Percentiles rank a stretch among this genome's conserved stretches.
Conservation (phyloP, 805 yeast species). For the Cyberlindnera euphorbiae region DNA sequence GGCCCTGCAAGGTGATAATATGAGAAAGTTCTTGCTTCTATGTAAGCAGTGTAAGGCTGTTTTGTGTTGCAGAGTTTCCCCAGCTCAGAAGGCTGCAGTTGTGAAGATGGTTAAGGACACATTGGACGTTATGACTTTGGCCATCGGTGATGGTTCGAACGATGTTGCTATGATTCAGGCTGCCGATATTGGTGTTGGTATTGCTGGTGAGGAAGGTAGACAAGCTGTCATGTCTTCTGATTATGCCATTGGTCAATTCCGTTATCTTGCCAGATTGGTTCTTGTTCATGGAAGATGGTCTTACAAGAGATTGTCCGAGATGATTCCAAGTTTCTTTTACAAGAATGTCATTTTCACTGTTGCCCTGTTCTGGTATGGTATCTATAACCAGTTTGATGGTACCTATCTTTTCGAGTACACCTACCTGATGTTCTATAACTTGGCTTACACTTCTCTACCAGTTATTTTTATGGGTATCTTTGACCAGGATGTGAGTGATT, state of each 20-base stretch:
- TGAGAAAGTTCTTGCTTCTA: conserved; percentile 58
- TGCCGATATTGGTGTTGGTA: conserved; percentile 66
- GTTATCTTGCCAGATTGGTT: conserved; percentile 60
- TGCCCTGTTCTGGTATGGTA: conserved; percentile 77
- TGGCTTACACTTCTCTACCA: conserved; percentile 80
- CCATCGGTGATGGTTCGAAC: conserved; percentile 81
- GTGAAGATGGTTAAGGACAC: conserved; percentile 72
- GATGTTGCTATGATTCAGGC: conserved; percentile 91
- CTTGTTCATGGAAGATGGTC: conserved; percentile 85
- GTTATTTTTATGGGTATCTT: conserved; percentile 72
- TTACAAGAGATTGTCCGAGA: conserved; percentile 72
- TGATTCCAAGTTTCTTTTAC: conserved; percentile 78
- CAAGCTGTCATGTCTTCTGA: conserved; percentile 88
- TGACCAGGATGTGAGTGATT: conserved; percentile 75
- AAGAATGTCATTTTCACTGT: conserved; percentile 73
- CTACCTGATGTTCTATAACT: conserved; percentile 71
- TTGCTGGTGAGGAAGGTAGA: conserved; percentile 87
- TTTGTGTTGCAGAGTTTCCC: conserved; percentile 96
- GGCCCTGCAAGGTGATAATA: conserved; percentile 39
- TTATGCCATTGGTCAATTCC: conserved; percentile 79
- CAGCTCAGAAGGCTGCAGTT: conserved; percentile 93
- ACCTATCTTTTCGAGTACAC: conserved; percentile 77
- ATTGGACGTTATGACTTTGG: conserved; percentile 76
- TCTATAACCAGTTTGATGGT: conserved; percentile 72
- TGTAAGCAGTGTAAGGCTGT: conserved; percentile 83